Conservation (phyloP, 768 basidiomycete species). For the Suillus placidus region DNA sequence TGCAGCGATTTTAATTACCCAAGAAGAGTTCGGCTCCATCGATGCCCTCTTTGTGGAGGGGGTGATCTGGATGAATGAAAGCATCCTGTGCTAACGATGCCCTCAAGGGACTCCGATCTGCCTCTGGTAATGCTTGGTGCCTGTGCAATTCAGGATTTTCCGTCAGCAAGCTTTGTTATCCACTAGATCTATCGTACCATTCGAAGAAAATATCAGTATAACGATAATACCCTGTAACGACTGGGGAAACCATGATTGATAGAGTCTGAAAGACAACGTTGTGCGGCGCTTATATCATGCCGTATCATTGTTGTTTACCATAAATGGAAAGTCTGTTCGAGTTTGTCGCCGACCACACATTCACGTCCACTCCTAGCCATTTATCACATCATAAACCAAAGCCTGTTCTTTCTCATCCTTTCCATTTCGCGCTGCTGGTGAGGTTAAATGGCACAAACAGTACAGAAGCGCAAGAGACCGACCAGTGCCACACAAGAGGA, state of each 20-base stretch:
- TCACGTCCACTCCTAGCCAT: constrained; percentile 6
- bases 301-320: not conserved
- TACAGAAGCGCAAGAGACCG: constrained; percentile 51
- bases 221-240: constrained; percentile 74
- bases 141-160: constrained; percentile 36
- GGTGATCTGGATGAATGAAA: constrained; percentile 70
- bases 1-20: constrained; percentile 43
- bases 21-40: constrained; percentile 73
- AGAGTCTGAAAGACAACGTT: constrained; percentile 13
- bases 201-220: constrained; percentile 87
- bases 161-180: not conserved
- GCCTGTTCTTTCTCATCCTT: not conserved
- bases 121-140: constrained; percentile 57
- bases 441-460: constrained; percentile 66
- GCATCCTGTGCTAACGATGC: constrained; percentile 73
- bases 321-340: constrained; percentile 2
- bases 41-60: constrained; percentile 62
- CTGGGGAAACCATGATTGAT: constrained; percentile 39
- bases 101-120: constrained; percentile 65
- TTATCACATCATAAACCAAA: not conserved
- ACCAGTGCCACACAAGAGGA: constrained; percentile 47
- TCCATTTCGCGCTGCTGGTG: constrained; percentile 11
- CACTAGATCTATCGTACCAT: constrained; percentile 48
- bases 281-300: not conserved
- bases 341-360: not conserved